phyloP scores from a whole-genome alignment of 306 rosid genomes.

The Fragaria iinumae region DNA sequence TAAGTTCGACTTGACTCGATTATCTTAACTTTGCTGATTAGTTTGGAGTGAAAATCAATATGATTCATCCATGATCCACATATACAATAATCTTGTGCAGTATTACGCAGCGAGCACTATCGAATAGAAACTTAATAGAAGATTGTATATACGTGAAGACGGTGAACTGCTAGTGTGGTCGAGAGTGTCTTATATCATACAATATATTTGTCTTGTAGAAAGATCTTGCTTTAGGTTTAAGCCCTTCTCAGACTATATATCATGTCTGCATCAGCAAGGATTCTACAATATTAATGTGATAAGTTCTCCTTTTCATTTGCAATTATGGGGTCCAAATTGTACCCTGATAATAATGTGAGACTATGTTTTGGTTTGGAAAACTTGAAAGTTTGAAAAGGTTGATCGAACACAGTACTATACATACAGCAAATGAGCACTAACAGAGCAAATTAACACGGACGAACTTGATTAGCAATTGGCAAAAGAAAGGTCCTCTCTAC shows the following conservation, averaged over 20 bases:
- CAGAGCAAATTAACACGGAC: background rate
- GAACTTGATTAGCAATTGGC: background rate
- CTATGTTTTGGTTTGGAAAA: background rate
- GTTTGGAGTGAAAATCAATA: background rate
- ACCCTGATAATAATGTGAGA: background rate
- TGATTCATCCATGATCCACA: too few relatives aligned
- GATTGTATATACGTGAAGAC: background rate
- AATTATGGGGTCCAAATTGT: background rate
- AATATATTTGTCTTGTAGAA: background rate
- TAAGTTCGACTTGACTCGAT: background rate
- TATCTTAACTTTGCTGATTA: background rate
- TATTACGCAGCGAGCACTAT: background rate
- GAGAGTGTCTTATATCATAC: background rate
- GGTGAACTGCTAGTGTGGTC: background rate
- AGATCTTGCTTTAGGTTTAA: slow-evolving; percentile 1
- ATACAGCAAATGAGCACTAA: background rate
- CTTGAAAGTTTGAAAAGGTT: background rate
- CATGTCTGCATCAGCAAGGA: background rate
- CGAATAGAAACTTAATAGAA: background rate
- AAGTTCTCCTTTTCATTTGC: background rate
- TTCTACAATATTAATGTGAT: background rate
- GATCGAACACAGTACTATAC: too few relatives aligned
- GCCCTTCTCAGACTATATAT: background rate
- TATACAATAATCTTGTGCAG: too few relatives aligned
- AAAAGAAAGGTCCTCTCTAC: background rate